phyloP scores from a whole-genome alignment of 139 green algal genomes.

The Pleodorina starrii region DNA sequence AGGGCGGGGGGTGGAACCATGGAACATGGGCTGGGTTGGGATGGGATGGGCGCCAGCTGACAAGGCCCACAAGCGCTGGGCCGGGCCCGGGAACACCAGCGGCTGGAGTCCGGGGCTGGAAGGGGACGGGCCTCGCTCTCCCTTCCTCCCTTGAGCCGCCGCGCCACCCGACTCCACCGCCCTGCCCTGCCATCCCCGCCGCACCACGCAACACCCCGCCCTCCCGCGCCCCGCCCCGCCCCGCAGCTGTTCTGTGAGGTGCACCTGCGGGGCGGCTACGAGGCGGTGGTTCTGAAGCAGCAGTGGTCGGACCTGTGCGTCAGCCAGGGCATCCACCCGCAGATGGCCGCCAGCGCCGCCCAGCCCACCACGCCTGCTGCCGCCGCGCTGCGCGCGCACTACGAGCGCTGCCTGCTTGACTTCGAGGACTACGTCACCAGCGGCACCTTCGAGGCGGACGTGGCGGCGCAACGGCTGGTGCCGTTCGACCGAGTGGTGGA shows the following conservation, averaged over 20 bases:
- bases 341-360: conserved; percentile 67
- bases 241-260: conserved; percentile 82
- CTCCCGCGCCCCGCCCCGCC: too few relatives aligned
- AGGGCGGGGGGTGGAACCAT: too few relatives aligned
- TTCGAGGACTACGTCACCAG: conserved; percentile 83
- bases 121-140: too few relatives aligned
- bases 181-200: too few relatives aligned
- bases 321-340: conserved; percentile 71
- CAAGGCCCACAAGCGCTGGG: too few relatives aligned
- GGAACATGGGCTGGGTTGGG: too few relatives aligned
- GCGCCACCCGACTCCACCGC: too few relatives aligned
- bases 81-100: too few relatives aligned
- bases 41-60: too few relatives aligned
- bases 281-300: conserved; percentile 75
- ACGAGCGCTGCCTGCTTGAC: conserved; percentile 85
- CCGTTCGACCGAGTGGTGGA: conserved; percentile 18
- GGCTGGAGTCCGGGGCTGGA: too few relatives aligned
- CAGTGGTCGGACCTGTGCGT: conserved; percentile 84
- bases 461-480: background rate
- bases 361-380: conserved; percentile 53
- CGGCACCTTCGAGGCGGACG: conserved; percentile 31
- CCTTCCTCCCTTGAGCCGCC: too few relatives aligned
- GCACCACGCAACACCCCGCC: too few relatives aligned
- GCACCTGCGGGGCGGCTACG: conserved; percentile 79
- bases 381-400: conserved; percentile 84